phyloP scores from a whole-genome alignment of 148 eudicot species.

The Amaranthus palmeri region DNA sequence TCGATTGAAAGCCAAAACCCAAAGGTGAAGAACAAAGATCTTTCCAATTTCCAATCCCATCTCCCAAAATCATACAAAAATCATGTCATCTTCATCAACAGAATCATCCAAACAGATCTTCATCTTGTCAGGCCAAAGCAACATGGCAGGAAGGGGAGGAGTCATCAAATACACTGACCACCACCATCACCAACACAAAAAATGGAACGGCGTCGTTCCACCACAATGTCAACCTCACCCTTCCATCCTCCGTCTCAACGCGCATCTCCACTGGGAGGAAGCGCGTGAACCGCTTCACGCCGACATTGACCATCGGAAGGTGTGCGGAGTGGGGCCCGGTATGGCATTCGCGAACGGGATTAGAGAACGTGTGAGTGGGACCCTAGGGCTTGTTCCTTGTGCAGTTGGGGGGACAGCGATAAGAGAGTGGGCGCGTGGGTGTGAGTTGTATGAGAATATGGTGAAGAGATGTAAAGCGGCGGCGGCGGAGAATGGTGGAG shows the following conservation, averaged over 20 bases:
- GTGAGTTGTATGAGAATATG: conserved; percentile 58
- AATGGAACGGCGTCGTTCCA: conserved; percentile 68
- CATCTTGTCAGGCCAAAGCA: conserved; percentile 84
- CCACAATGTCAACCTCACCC: conserved; percentile 52
- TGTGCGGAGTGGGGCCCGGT: conserved; percentile 86
- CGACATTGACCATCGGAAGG: conserved; percentile 59
- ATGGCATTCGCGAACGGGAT: conserved; percentile 69
- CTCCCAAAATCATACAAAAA: not conserved
- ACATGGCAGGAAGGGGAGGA: conserved; percentile 93
- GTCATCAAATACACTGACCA: conserved; percentile 16
- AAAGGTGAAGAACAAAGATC: no score
- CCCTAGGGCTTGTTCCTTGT: conserved; percentile 65
- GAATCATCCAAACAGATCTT: conserved; percentile 40
- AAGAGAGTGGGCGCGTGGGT: conserved; percentile 73
- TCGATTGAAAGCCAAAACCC: not conserved
- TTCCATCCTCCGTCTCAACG: conserved; percentile 53
- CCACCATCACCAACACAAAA: conserved; percentile 30
- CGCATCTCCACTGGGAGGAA: conserved; percentile 48
- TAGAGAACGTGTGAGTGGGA: conserved; percentile 32
- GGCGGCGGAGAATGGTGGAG: conserved; percentile 27
- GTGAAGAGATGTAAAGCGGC: conserved; percentile 50
- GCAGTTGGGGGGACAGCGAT: conserved; percentile 84
- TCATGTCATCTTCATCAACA: not conserved
- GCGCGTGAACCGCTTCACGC: conserved; percentile 71
- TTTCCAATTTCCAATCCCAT: no score